Evolutionary conservation across 2,329 filamentous ascomycete genomes (phyloP).

Genomic region (Botrytis tulipae): DNA sequence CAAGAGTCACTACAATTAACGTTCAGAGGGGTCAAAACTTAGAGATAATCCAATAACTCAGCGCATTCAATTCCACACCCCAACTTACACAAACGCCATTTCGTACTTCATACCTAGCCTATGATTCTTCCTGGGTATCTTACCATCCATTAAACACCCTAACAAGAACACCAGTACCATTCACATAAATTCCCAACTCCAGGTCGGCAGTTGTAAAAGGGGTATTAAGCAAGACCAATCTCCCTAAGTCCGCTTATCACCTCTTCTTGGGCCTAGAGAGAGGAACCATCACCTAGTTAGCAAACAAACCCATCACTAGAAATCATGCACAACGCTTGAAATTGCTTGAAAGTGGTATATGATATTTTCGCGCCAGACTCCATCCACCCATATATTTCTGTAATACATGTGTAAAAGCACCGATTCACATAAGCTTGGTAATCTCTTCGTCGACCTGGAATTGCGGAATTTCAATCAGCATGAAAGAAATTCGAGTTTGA

Average conservation of each 20-base stretch:
- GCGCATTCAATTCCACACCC: neutral
- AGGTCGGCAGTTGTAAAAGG: neutral
- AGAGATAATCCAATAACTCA: neutral
- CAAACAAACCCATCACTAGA: slow-evolving; percentile 19
- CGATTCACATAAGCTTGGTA: slow-evolving; percentile 41
- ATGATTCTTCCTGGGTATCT: slow-evolving; percentile 8
- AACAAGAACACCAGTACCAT: neutral
- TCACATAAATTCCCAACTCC: neutral
- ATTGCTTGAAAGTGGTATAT: slow-evolving; percentile 14
- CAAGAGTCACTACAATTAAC: neutral
- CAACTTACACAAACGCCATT: neutral
- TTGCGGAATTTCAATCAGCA: slow-evolving; percentile 34
- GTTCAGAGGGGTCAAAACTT: neutral
- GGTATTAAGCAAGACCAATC: slow-evolving; percentile 15
- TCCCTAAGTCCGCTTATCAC: slow-evolving; percentile 16
- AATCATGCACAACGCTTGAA: slow-evolving; percentile 1
- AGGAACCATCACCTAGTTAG: slow-evolving; percentile 15
- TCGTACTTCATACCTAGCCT: neutral
- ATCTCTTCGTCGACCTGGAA: slow-evolving; percentile 41
- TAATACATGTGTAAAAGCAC: slow-evolving; percentile 27
- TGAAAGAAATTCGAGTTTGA: slow-evolving; percentile 16
- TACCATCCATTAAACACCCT: neutral
- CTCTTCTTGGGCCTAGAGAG: slow-evolving; percentile 20
- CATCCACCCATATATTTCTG: slow-evolving; percentile 24
- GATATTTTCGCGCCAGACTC: slow-evolving; percentile 29